Base-by-base conservation (phyloP, 768 basidiomycete genomes). In the Galerina marginata region DNA sequence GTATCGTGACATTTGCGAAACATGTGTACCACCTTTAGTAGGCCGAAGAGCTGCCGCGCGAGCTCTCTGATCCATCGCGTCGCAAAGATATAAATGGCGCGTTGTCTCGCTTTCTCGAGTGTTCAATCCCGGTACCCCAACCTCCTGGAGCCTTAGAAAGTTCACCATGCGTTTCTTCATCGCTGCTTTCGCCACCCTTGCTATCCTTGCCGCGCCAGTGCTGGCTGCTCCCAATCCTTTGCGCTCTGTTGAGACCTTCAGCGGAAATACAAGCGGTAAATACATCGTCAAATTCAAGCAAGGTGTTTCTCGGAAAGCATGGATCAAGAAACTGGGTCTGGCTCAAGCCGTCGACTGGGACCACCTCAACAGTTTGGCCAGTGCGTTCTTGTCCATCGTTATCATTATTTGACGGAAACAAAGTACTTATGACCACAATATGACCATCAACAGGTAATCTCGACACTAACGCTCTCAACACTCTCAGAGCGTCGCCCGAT, bases 231-330 rank as follows among this genome's bases (percentile, higher is more conserved):
- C 68, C 6, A 26, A 20, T 16, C 53, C 62, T 20, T 46, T 68
- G 15, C 67, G 58, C 25, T n/a, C 67, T 20, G 63, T 74, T 53
- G 64, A 71, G 56, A 69, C 54, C 9, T 72, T 59, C 52, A 11
- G 61, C 10, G 72, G 72, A 2, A 54, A 62, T 46, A 74, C 65
- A 4, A 68, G 62, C 2, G 74, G 74, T 23, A 68, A 60, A 36
- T 69, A 71, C 64, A 73, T 77, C 39, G 68, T 75, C 56, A 68
- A 68, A 42, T 56, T 77, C 37, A 76, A 73, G 63, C 57, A 67
- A 9, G 74, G 72, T 9, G 67, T 64, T 14, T 58, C 67, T 12
- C 37, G 57, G 14, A 67, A 63, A 48, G 33, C 50, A n/a, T 57
- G 57, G 23, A 44, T 64, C 42, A 55, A 61, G 33, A 33, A 45